Evolutionary conservation across 2,329 filamentous ascomycete genomes (phyloP).

Genomic region (Rhinocladiella mackenziei): DNA sequence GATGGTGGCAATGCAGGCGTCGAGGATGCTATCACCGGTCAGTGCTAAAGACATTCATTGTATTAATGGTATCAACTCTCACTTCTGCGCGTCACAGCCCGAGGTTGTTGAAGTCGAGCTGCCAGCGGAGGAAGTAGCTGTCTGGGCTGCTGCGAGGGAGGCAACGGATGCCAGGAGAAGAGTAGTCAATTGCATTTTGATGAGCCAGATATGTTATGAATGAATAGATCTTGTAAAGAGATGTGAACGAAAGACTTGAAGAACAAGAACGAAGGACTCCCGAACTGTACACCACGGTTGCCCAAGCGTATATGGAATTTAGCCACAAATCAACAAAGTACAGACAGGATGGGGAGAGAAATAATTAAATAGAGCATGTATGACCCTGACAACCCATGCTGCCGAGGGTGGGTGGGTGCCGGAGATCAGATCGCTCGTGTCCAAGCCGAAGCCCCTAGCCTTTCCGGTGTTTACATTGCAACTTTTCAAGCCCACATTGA

Average conservation of each 20-base stretch:
- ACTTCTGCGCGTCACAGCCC: conserved; percentile 31
- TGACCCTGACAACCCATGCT: too few species aligned
- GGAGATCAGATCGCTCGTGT: background rate
- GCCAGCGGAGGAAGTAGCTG: conserved; percentile 16
- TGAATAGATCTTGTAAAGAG: background rate
- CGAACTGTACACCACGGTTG: background rate
- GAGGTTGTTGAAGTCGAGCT: conserved; percentile 13
- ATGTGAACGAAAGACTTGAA: conserved; percentile 1
- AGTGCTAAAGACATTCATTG: background rate
- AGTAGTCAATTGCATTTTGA: conserved; percentile 60
- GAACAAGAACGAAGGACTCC: background rate
- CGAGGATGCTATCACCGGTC: conserved; percentile 45
- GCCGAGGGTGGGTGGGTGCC: too few species aligned
- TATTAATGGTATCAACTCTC: conserved; percentile 1
- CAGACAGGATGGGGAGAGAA: background rate
- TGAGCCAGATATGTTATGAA: conserved; percentile 75
- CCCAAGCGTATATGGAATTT: too few species aligned
- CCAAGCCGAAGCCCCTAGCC: background rate
- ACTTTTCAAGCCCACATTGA: background rate
- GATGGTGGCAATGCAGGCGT: conserved; percentile 45
- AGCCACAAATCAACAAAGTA: too few species aligned
- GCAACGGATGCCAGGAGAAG: conserved; percentile 31
- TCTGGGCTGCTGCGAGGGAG: conserved; percentile 30
- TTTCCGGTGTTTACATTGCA: background rate
- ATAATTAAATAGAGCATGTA: background rate